Base-by-base conservation (phyloP, 176 grass and related monocot species). In the Musa acuminata region DNA sequence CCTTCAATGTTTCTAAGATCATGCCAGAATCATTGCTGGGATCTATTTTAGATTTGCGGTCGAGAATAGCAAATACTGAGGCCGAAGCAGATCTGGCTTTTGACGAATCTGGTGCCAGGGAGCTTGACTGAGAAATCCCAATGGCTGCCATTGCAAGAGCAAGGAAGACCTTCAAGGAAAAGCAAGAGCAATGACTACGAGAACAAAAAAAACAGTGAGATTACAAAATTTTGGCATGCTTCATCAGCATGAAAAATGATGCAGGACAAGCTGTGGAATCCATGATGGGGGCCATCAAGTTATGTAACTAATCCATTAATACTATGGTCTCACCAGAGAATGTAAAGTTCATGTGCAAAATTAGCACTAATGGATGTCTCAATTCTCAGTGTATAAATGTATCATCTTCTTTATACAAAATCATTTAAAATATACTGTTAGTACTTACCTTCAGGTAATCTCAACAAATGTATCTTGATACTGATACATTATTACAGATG, bases 141-240 rank as follows among this genome's bases (percentile, higher is more conserved):
- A 95, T 84, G 17, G 91, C 96, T 5, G 96, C 96, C 96, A 99
- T 99, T 49, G 96, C 80, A 76, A 99, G 90, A 79, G 96, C 96
- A 78, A 99, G 84, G 82, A 99, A 99, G 49, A 99, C 96, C 92
- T 96, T 85, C 71, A 21, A 74, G 9, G 2, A 65, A 27, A 60
- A 20, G 57, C 17, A 4, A 60, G n/a, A 19, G 57, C 17, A 60
- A 67, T 8, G 16, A 67, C 43, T 67, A 67, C 1, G 65, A 43
- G 26, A 67, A 0, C 14, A 35, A 27, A 26, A 65, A 43, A 5
- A 43, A 43, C 4, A 43, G 9, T 65, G 23, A 2, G 20, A 65
- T 10, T 65, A 23, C 13, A 25, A 25, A 13, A 1, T 2, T 19
- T 62, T n/a, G 20, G 13, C 8, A 62, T 14, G 20, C 14, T n/a